A percentile compares a stretch with the other conserved stretches of the same genome.
Evolutionary conservation across 192 early-diverging fungal genomes (phyloP).

Genomic region (Coemansia sp.): DNA sequence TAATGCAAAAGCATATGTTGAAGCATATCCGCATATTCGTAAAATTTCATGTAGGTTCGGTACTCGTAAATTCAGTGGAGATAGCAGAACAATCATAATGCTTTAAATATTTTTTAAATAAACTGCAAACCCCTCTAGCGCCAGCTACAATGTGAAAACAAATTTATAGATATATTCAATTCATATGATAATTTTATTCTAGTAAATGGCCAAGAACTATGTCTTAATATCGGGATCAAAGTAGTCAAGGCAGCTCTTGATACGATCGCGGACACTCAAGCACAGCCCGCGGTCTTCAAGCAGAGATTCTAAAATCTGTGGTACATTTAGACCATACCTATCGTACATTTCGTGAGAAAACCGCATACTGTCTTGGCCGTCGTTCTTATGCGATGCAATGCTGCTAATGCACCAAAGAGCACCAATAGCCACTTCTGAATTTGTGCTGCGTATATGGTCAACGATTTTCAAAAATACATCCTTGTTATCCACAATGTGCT

Average conservation of each 20-base stretch:
- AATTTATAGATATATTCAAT: too few relatives aligned
- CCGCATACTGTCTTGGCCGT: conserved; percentile 1
- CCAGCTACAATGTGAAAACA: too few relatives aligned
- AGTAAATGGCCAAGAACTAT: too few relatives aligned
- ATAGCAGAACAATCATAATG: too few relatives aligned
- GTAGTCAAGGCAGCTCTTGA: conserved; percentile 47
- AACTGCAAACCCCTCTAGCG: too few relatives aligned
- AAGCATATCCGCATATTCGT: too few relatives aligned
- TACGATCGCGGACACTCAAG: conserved; percentile 42
- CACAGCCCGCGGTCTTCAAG: conserved; percentile 15
- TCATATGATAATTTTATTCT: too few relatives aligned
- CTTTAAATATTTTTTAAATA: too few relatives aligned
- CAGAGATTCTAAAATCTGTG: conserved; percentile 21
- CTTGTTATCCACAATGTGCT: conserved; percentile 17
- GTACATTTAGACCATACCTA: conserved; percentile 20
- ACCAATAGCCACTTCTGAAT: conserved; percentile 37
- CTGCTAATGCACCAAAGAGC: conserved; percentile 51
- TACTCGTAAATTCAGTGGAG: too few relatives aligned
- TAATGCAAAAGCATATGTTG: too few relatives aligned
- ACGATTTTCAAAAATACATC: conserved; percentile 27
- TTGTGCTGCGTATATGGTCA: conserved; percentile 3
- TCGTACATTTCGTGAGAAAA: conserved; percentile 9
- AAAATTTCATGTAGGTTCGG: too few relatives aligned
- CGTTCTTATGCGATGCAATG: conserved; percentile 25
- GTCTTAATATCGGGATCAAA: background rate